phyloP scores from a whole-genome alignment of 768 basidiomycete genomes.

The Leccinum variicolor region DNA sequence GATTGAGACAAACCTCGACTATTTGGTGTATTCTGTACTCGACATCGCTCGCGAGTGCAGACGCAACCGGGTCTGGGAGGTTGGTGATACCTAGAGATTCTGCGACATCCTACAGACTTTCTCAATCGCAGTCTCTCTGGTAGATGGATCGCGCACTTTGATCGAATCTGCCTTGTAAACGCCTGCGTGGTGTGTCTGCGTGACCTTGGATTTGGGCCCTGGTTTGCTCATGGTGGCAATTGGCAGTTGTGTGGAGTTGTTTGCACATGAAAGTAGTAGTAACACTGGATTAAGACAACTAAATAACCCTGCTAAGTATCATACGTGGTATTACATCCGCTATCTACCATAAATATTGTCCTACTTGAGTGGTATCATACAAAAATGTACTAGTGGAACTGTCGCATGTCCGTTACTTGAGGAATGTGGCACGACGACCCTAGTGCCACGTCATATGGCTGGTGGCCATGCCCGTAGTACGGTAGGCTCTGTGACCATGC shows the following conservation, averaged over 20 bases:
- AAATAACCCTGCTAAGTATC: neutral
- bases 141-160: constrained; percentile 41
- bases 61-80: constrained; percentile 75
- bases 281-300: neutral
- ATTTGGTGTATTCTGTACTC: constrained; percentile 96
- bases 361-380: neutral
- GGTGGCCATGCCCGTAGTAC: constrained; percentile 1
- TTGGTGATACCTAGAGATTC: constrained; percentile 78
- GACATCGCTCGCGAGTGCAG: constrained; percentile 89
- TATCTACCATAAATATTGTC: neutral
- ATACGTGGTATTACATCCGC: neutral
- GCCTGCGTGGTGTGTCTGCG: constrained; percentile 51
- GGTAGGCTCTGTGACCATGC: constrained; percentile 10
- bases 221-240: constrained; percentile 37
- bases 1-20: constrained; percentile 62
- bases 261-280: neutral
- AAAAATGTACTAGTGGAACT: constrained; percentile 7
- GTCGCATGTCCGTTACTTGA: neutral
- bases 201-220: constrained; percentile 43
- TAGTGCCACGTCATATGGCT: constrained; percentile 4
- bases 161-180: constrained; percentile 62
- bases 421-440: neutral
- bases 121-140: constrained; percentile 8
- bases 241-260: neutral
- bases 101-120: constrained; percentile 71